Base-by-base conservation (phyloP, 805 yeast species). In the Priceomyces medius region DNA sequence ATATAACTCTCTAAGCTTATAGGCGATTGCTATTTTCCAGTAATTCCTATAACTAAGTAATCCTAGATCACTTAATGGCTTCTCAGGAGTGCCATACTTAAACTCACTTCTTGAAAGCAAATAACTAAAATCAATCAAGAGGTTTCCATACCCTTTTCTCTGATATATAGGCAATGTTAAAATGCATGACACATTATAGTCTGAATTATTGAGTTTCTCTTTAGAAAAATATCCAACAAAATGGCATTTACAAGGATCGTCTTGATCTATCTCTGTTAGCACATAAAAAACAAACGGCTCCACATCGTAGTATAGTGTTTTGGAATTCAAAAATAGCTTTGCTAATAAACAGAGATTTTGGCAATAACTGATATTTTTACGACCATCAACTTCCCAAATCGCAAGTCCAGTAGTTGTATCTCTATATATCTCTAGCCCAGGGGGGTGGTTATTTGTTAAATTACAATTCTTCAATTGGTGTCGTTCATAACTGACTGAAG, bases 171-270 rank as follows among this genome's bases (percentile, higher is more conserved):
- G 99, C 28, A 91, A 65, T 0, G 97, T 89, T 51, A 93, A 67
- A 31, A 93, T 91, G 65, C 99, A 93, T 44, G 95, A 84, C 18
- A 93, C 80, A 54, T 91, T 91, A 58, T 86, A 88, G 49, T 79
- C 82, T 0, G 91, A 79, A 21, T 81, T 75, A 48, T 82, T 84
- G 45, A 85, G 68, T 51, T 83, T 83, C 54, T 90, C 97, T 54
- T 93, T 93, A 18, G 96, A 86, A 58, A 93, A 93, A 61, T 93
- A 93, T 0, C 99, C 99, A 28, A 90, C 90, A 63, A 93, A 85
- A 55, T 87, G 89, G 56, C 83, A 83, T 13, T 53, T 53, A 3
- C 62, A 52, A 19, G 67, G 58, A 51, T 67, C 64, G 16, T 43
- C 38, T 18, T 52, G 69, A 52, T 81, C 86, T 32, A 76, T 68